Evolutionary conservation across 2,329 filamentous ascomycete genomes (phyloP), one percentile per base, ranked within the genome.

Genomic region (Blastomyces parvus): DNA sequence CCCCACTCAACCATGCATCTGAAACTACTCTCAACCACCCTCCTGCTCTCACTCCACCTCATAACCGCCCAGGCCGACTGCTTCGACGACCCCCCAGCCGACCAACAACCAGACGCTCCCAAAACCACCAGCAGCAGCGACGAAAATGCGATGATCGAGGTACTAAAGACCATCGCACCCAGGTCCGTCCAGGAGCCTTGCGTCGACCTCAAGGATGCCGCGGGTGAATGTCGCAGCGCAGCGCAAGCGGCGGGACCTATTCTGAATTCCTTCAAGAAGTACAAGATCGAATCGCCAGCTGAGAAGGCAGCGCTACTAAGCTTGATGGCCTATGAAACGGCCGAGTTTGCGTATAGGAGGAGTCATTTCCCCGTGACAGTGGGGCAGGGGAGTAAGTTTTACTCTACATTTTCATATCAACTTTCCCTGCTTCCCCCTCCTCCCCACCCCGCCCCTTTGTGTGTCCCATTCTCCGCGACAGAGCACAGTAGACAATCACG

Each of bases 281-380:
- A 90, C 78, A 67, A 73, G 2, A 77, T 91, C 68, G 80, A 76
- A 58, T 73, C 74, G 42, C 75, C 77, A 27, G 82, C 80, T 27
- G 84, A 88, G 68, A 86, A 88, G 71, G 89, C 89, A 7, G 89
- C 86, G 27, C 74, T 92, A 19, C 71, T 94, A 53, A 80, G 86
- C 14, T 79, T 91, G 70, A 88, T 90, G 78, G 84, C 87, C 13
- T 86, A 86, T 71, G 91, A 95, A 77, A 85, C 84, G 1, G 84
- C 63, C 27, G 81, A 86, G 66, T 89, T 92, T 77, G 81, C 83
- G 69, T 92, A 84, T 81, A 89, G 87, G 75, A 82, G 80, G 73
- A 90, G 91, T 76, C 78, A 85, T 69, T 82, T 74, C 77, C 82
- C 82, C 0, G 74, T 71, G 19, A 52, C 76, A 0, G 81, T 86